Conservation (phyloP, 768 basidiomycete species). For the Strobilomyces dryophilus region DNA sequence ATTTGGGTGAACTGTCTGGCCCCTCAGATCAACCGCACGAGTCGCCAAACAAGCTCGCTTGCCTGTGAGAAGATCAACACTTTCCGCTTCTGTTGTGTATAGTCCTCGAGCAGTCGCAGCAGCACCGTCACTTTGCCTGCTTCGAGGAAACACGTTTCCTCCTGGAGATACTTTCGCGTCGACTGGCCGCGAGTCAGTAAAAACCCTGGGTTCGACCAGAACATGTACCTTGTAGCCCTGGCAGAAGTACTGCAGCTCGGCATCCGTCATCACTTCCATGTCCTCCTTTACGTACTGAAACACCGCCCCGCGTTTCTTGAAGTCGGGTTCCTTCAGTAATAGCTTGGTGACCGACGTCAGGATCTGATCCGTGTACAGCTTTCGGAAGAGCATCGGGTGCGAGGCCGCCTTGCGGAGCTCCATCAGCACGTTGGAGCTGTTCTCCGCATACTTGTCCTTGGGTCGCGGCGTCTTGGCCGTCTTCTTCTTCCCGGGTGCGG, state of each 20-base stretch:
- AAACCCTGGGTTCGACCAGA: neutral
- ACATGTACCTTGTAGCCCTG: constrained; percentile 71
- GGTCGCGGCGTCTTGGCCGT: constrained; percentile 34
- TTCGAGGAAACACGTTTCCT: constrained; percentile 71
- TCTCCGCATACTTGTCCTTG: constrained; percentile 76
- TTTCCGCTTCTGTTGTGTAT: constrained; percentile 66
- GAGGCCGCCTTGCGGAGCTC: constrained; percentile 94
- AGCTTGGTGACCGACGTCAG: constrained; percentile 74
- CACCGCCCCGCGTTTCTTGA: constrained; percentile 74
- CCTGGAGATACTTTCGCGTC: constrained; percentile 68
- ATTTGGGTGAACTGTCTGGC: constrained; percentile 83
- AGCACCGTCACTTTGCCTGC: constrained; percentile 85
- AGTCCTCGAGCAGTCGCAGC: constrained; percentile 64
- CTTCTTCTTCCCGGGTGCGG: constrained; percentile 30
- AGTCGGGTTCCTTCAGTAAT: constrained; percentile 88
- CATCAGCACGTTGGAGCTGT: constrained; percentile 93
- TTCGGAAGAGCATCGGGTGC: constrained; percentile 95
- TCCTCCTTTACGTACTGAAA: constrained; percentile 92
- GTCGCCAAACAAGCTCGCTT: constrained; percentile 14
- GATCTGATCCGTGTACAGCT: constrained; percentile 71
- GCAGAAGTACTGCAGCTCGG: constrained; percentile 87
- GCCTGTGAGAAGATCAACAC: constrained; percentile 95
- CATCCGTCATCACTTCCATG: constrained; percentile 98
- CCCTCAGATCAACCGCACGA: neutral
- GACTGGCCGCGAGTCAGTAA: constrained; percentile 41